A percentile compares a stretch with the other conserved stretches of the same genome.
phyloP scores from a whole-genome alignment of 2,329 filamentous ascomycete species.

The Ceratocystis huliohia region DNA sequence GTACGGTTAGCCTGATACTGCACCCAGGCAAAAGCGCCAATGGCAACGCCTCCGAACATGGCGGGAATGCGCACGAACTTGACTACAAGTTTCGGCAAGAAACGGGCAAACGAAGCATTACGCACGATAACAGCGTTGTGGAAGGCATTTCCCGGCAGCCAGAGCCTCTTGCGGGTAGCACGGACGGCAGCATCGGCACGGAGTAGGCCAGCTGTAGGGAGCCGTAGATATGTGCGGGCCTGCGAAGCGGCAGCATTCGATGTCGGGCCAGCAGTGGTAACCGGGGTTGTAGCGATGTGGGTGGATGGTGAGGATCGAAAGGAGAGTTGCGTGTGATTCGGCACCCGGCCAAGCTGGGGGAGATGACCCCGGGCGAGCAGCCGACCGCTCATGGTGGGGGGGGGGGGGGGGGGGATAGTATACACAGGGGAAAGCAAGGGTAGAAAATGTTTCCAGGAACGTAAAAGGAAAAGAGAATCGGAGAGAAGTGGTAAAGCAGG shows the following conservation, averaged over 20 bases:
- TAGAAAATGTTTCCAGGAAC: background rate
- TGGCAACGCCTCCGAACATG: constrained; percentile 76
- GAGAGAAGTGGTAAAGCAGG: background rate
- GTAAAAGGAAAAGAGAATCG: background rate
- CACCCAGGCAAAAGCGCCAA: constrained; percentile 79
- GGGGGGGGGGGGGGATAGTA: no score
- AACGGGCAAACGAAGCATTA: constrained; percentile 51
- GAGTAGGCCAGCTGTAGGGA: constrained; percentile 56
- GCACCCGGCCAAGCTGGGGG: constrained; percentile 17
- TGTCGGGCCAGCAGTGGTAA: background rate
- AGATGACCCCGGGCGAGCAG: constrained; percentile 20
- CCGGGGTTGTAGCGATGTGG: background rate
- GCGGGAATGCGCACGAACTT: constrained; percentile 83
- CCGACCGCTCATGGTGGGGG: constrained; percentile 19
- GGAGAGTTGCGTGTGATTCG: constrained; percentile 13
- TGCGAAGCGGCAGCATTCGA: background rate
- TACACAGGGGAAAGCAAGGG: background rate
- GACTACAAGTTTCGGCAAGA: constrained; percentile 74
- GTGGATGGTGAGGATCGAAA: constrained; percentile 1
- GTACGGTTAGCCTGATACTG: constrained; percentile 88
- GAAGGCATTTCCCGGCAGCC: constrained; percentile 70
- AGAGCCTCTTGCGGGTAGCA: constrained; percentile 50
- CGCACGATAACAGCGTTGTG: constrained; percentile 61
- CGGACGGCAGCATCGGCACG: constrained; percentile 51
- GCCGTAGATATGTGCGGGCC: constrained; percentile 35